Conservation (phyloP, 345 rosid species). For the Draba incana region DNA sequence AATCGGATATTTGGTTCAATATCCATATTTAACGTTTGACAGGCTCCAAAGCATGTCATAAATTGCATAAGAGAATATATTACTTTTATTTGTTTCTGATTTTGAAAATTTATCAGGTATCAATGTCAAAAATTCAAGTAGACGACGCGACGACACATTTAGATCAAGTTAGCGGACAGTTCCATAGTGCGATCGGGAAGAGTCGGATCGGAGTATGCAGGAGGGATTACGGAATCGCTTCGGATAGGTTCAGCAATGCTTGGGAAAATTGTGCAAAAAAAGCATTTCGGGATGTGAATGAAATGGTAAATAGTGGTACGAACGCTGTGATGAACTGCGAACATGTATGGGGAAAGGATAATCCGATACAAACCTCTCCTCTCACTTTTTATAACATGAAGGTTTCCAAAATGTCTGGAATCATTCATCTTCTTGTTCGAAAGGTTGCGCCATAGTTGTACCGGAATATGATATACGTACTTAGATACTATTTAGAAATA, state of each 20-base stretch:
- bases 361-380: conserved; percentile 22
- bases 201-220: conserved; percentile 21
- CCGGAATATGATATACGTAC: no score
- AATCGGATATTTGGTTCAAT: no score
- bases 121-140: no score
- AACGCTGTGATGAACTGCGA: conserved; percentile 19
- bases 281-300: background rate
- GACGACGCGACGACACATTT: conserved; percentile 10
- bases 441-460: background rate
- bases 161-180: background rate
- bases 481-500: no score
- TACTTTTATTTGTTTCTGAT: no score
- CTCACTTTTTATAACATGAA: conserved; percentile 17
- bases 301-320: background rate
- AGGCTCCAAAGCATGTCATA: no score
- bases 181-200: conserved; percentile 14
- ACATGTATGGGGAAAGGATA: background rate
- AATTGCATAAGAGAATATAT: no score
- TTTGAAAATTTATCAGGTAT: no score
- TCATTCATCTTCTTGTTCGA: background rate
- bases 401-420: background rate
- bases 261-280: background rate
- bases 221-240: conserved; percentile 9
- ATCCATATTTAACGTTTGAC: no score
- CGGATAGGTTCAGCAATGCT: conserved; percentile 12